Base-by-base conservation (phyloP, 768 basidiomycete species). In the Mycena amicta region DNA sequence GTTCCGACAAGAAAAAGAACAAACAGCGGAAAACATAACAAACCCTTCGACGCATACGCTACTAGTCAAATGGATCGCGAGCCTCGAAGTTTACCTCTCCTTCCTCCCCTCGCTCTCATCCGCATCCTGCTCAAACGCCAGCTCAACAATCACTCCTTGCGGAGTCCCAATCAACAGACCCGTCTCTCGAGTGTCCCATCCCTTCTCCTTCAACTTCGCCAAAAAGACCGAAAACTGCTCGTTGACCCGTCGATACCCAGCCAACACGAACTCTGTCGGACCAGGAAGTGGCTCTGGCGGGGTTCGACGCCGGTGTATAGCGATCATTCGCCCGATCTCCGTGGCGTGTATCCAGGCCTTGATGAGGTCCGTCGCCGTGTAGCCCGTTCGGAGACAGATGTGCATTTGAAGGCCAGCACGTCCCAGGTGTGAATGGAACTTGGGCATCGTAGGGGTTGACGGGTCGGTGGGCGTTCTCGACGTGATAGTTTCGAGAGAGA, bases 281-380 rank as follows among this genome's bases (percentile, higher is more conserved):
- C 53, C 47, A 2, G 52, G 43, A 43, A 60, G 47, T 26, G 53
- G 53, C 23, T 37, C 33, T 8, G 8, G 33, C 33, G 47, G 40
- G 26, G 50, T 49, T 22, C 50, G 46, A 6, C 55, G 62, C 22
- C 53, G 58, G 37, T 70, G 63, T 11, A 57, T 40, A 29, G 54
- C 40, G 4, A 66, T 30, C 50, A 66, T 59, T 16, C 65, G 66
- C 51, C 74, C 75, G 18, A 75, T 63, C 53, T 81, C 78, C 2
- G 67, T 68, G 1, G 78, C 80, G 51, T 78, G 75, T 8, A 75
- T 60, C 86, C 87, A 89, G 2, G 82, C 85, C 55, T 80, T 80
- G 37, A 86, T 74, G 57, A 83, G 81, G 66, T 87, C 84, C 15
- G 66, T 59, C 3, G 74, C 55, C 23, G 68, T 66, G 54, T 84